phyloP scores from a whole-genome alignment of 352 stramenopile genomes.

The Phytophthora melonis region DNA sequence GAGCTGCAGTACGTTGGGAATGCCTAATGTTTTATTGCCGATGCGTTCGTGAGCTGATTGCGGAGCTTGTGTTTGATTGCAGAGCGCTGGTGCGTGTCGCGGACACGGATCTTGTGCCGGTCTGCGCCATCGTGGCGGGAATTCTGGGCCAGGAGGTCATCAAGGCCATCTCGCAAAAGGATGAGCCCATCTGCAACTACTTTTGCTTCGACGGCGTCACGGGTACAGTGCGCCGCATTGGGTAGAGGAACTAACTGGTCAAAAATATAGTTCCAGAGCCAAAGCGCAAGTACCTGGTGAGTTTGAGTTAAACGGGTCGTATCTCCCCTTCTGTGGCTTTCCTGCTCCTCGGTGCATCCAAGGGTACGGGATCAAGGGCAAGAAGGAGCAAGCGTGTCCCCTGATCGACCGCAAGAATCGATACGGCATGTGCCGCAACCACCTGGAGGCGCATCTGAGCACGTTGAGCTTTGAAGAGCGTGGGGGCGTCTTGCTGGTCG shows the following conservation, averaged over 20 bases:
- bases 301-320: slow-evolving; percentile 48
- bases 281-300: not conserved
- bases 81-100: slow-evolving; percentile 57
- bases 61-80: not conserved
- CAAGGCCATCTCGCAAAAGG: slow-evolving; percentile 97
- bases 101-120: slow-evolving; percentile 82
- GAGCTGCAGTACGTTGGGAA: slow-evolving; percentile 54
- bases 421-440: slow-evolving; percentile 79
- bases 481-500: slow-evolving; percentile 47
- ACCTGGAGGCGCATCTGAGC: slow-evolving; percentile 70
- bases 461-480: slow-evolving; percentile 61
- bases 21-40: not conserved
- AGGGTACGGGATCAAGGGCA: slow-evolving; percentile 59
- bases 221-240: slow-evolving; percentile 69
- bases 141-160: slow-evolving; percentile 98
- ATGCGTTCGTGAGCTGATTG: not conserved
- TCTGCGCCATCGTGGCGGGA: slow-evolving; percentile 96
- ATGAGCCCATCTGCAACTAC: slow-evolving; percentile 96
- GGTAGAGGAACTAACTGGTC: slow-evolving; percentile 33
- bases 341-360: slow-evolving; percentile 68
- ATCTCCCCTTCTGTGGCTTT: slow-evolving; percentile 72
- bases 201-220: slow-evolving; percentile 93
- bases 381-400: slow-evolving; percentile 46
- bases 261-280: slow-evolving; percentile 12
- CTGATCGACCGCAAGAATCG: slow-evolving; percentile 61